These are phyloP conservation scores for Corylus avellana DNA, from an alignment of 306 rosid species.

Conservation along the genomic window DNA sequence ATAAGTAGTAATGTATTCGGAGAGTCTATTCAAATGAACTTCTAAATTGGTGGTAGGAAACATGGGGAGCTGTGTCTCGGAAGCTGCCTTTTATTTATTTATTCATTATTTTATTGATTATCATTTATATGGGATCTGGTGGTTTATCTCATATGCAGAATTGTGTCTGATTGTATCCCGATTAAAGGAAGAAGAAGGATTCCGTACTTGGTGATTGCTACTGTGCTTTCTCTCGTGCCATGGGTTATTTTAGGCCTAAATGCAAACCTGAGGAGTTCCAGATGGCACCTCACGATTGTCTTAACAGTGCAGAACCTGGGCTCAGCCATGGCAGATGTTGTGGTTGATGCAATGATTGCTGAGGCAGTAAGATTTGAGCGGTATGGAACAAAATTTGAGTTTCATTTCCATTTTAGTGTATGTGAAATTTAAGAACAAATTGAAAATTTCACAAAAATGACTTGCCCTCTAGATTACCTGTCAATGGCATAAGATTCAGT, in stretches of 20 bases:
- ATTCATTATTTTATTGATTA: background rate
- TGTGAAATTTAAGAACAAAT: constrained; percentile 22
- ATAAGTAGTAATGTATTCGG: background rate
- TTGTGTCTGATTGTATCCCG: constrained; percentile 82
- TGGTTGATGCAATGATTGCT: constrained; percentile 90
- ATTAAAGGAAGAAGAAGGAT: constrained; percentile 79
- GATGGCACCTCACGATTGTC: constrained; percentile 61
- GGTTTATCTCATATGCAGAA: constrained; percentile 48
- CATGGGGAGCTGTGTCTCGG: background rate
- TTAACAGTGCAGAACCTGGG: constrained; percentile 81
- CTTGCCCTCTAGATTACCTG: background rate
- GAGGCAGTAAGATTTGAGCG: constrained; percentile 76
- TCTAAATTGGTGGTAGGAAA: background rate
- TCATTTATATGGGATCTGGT: constrained; percentile 31
- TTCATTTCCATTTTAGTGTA: constrained; percentile 10
- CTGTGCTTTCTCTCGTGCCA: constrained; percentile 78
- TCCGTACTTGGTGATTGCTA: constrained; percentile 75
- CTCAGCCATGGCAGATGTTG: constrained; percentile 94
- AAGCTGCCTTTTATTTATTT: background rate
- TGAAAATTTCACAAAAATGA: constrained; percentile 10
- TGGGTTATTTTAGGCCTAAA: constrained; percentile 69
- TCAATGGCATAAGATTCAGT: background rate
- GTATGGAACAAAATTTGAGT: constrained; percentile 44
- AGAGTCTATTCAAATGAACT: background rate
- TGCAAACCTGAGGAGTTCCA: constrained; percentile 58